These are phyloP conservation scores for Jatropha multifida DNA, from an alignment of 441 rosid species.

Conservation along the genomic window DNA sequence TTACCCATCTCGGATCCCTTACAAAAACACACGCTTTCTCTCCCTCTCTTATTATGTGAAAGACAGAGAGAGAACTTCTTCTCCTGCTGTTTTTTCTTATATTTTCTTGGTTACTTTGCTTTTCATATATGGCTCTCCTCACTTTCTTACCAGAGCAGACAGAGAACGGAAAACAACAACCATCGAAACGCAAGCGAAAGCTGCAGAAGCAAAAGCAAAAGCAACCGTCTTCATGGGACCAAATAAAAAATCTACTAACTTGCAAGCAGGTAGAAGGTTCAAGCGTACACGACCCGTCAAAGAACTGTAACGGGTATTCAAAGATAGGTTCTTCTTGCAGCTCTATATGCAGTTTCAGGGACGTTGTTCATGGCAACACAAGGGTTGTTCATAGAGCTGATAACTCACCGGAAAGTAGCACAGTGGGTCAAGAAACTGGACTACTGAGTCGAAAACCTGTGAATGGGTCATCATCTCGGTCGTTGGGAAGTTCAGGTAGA, in stretches of 20 bases:
- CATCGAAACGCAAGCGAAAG: conserved; percentile 35
- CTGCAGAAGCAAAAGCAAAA: conserved; percentile 39
- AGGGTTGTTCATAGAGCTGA: conserved; percentile 90
- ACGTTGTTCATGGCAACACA: conserved; percentile 83
- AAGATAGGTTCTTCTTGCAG: conserved; percentile 73
- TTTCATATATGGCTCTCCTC: conserved; percentile 55
- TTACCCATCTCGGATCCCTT: conserved; percentile 55
- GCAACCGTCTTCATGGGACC: conserved; percentile 89
- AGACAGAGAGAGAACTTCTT: conserved; percentile 20
- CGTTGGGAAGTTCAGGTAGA: conserved; percentile 51
- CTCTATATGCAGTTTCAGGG: conserved; percentile 80
- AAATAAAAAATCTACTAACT: conserved; percentile 81
- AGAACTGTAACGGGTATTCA: conserved; percentile 36
- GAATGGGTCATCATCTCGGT: conserved; percentile 43
- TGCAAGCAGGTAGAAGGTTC: conserved; percentile 84
- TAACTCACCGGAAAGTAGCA: conserved; percentile 79
- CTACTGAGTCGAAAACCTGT: conserved; percentile 51
- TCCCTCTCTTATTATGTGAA: conserved; percentile 21
- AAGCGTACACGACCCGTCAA: conserved; percentile 74
- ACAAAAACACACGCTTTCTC: conserved; percentile 29
- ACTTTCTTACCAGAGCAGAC: conserved; percentile 55
- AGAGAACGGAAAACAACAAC: conserved; percentile 37
- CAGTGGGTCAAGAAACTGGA: conserved; percentile 61
- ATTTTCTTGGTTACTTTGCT: conserved; percentile 10
- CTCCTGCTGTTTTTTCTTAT: background rate